These are phyloP conservation scores for Centrapalus pauciflorus DNA, from an alignment of 129 eudicot species.

Conservation along the genomic window DNA sequence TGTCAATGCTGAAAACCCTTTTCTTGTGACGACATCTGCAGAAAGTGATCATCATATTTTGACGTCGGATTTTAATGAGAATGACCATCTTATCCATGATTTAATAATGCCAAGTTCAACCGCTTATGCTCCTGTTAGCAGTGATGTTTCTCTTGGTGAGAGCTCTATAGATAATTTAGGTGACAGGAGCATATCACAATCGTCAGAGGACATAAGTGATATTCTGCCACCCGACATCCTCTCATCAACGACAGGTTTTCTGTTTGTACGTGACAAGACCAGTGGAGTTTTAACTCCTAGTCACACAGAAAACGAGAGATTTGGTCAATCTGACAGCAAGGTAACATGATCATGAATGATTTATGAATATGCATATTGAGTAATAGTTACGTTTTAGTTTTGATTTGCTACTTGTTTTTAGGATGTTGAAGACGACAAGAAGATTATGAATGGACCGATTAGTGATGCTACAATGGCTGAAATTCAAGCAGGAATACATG, in stretches of 20 bases:
- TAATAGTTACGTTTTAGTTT: background rate
- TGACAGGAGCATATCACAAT: slow-evolving; percentile 11
- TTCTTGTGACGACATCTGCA: too few relatives aligned
- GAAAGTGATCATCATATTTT: background rate
- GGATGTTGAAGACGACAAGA: slow-evolving; percentile 32
- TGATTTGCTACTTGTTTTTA: slow-evolving; percentile 16
- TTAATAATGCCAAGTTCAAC: slow-evolving; percentile 21
- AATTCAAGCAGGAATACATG: slow-evolving; percentile 62
- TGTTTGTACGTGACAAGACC: slow-evolving; percentile 30
- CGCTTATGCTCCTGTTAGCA: slow-evolving; percentile 5
- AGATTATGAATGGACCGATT: slow-evolving; percentile 19
- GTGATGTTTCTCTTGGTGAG: slow-evolving; percentile 16
- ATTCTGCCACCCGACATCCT: slow-evolving; percentile 28
- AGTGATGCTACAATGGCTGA: slow-evolving; percentile 50
- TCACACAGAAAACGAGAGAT: slow-evolving; percentile 26
- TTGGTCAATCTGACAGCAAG: slow-evolving; percentile 19
- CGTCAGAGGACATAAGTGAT: slow-evolving; percentile 17
- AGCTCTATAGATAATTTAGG: slow-evolving; percentile 3
- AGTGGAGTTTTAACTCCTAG: slow-evolving; percentile 15
- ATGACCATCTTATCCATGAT: slow-evolving; percentile 8
- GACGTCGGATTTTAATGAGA: background rate
- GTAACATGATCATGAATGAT: slow-evolving; percentile 17
- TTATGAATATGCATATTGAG: background rate
- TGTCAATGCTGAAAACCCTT: background rate
- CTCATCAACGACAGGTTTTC: slow-evolving; percentile 24